Conservation (phyloP, 1,139 yeast species). For the Suhomyces bolitotheri region DNA sequence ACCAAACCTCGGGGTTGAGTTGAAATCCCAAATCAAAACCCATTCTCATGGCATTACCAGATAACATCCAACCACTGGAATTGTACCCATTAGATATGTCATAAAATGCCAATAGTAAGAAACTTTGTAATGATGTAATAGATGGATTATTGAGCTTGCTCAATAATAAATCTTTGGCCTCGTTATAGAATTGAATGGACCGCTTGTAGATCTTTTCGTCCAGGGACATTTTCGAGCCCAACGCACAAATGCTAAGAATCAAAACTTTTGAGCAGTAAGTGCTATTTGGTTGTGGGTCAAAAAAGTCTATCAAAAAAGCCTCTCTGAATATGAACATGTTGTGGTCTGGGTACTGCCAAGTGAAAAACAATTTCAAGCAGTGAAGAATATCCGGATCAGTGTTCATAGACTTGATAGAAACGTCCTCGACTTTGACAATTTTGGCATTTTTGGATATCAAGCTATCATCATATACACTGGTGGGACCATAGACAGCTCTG, state of each 20-base stretch:
- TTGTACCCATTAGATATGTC: constrained; percentile 59
- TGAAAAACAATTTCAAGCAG: constrained; percentile 57
- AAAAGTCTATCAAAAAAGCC: constrained; percentile 60
- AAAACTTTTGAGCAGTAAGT: constrained; percentile 54
- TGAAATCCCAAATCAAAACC: constrained; percentile 68
- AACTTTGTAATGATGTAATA: constrained; percentile 50
- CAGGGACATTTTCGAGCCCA: constrained; percentile 54
- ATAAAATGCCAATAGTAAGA: constrained; percentile 52
- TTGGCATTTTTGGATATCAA: constrained; percentile 25
- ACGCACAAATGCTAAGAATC: constrained; percentile 55
- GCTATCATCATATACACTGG: constrained; percentile 47
- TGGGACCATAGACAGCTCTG: constrained; percentile 49
- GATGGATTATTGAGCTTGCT: constrained; percentile 41
- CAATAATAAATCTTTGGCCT: constrained; percentile 45
- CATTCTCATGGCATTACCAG: constrained; percentile 63
- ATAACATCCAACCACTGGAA: constrained; percentile 61
- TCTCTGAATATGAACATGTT: constrained; percentile 64
- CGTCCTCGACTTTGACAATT: constrained; percentile 23
- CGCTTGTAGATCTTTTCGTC: constrained; percentile 39
- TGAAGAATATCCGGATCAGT: constrained; percentile 46
- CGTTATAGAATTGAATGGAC: constrained; percentile 45
- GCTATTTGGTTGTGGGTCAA: constrained; percentile 48
- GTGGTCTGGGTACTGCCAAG: constrained; percentile 67
- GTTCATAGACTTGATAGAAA: constrained; percentile 28
- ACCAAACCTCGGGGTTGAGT: constrained; percentile 62